Conservation (phyloP, 805 yeast genomes). For the Saccharomycopsis sp. region DNA sequence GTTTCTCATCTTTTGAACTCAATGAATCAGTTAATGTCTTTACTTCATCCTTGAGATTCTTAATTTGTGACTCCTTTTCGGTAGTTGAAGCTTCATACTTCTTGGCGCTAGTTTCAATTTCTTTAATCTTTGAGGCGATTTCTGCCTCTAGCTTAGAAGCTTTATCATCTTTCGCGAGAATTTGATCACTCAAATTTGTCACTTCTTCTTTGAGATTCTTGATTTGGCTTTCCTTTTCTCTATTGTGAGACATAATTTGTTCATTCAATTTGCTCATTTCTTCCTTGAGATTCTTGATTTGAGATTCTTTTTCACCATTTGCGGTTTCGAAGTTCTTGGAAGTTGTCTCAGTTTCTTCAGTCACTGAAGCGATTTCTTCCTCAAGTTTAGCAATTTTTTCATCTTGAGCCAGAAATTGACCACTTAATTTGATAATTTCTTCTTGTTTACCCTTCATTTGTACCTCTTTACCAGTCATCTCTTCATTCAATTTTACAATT, state of each 20-base stretch:
- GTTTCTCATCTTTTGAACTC: not conserved
- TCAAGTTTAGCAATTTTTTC: not conserved
- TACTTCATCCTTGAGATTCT: not conserved
- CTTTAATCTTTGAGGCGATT: not conserved
- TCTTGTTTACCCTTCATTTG: not conserved
- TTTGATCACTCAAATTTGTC: not conserved
- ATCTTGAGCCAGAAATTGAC: not conserved
- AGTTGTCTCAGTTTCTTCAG: not conserved
- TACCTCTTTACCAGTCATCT: not conserved
- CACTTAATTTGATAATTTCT: not conserved
- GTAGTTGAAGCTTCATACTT: not conserved
- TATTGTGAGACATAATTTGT: not conserved
- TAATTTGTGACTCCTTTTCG: not conserved
- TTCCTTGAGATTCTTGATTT: conserved; percentile 12
- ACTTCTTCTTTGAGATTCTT: conserved; percentile 2
- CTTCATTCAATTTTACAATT: not conserved
- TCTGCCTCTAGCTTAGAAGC: not conserved
- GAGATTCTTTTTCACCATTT: conserved; percentile 22
- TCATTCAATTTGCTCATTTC: not conserved
- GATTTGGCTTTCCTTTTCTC: not conserved
- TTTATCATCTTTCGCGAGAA: not conserved
- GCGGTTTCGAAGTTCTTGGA: not conserved
- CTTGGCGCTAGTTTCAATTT: not conserved
- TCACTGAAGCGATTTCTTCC: not conserved
- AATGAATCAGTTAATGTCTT: not conserved